A percentile compares a stretch with the other conserved stretches of the same genome.
phyloP scores from a whole-genome alignment of 805 yeast genomes.

The Blastobotrys attinorum region DNA sequence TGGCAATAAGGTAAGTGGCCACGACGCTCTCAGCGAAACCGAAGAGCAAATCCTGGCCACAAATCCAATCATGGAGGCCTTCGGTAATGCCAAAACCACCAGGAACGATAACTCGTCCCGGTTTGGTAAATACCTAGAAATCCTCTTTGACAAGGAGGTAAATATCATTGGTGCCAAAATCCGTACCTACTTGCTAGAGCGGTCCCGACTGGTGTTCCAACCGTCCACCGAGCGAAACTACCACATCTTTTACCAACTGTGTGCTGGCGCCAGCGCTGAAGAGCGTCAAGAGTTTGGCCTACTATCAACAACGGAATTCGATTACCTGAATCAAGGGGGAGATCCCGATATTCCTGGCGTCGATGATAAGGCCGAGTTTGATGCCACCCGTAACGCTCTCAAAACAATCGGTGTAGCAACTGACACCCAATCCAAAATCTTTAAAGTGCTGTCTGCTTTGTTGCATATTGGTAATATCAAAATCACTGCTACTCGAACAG shows the following conservation, averaged over 20 bases:
- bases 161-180: conserved; percentile 91
- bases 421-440: conserved; percentile 56
- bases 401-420: conserved; percentile 64
- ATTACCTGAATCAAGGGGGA: conserved; percentile 88
- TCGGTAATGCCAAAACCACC: conserved; percentile 96
- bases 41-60: conserved; percentile 95
- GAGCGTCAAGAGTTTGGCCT: conserved; percentile 54
- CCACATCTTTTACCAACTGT: conserved; percentile 86
- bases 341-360: conserved; percentile 59
- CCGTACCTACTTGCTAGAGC: conserved; percentile 84
- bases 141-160: conserved; percentile 65
- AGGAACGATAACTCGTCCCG: conserved; percentile 97
- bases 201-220: conserved; percentile 91
- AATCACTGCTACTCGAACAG: conserved; percentile 74
- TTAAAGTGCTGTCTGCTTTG: conserved; percentile 76
- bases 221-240: conserved; percentile 87
- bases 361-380: conserved; percentile 75
- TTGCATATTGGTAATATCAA: conserved; percentile 90
- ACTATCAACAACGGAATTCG: conserved; percentile 56
- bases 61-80: conserved; percentile 95
- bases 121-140: conserved; percentile 93
- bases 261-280: conserved; percentile 54
- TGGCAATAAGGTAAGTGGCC: no score
- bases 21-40: conserved; percentile 71
- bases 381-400: conserved; percentile 69